A percentile compares a stretch with the other conserved stretches of the same genome.
phyloP scores from a whole-genome alignment of 2,329 filamentous ascomycete species.

The Phialophora expanda region DNA sequence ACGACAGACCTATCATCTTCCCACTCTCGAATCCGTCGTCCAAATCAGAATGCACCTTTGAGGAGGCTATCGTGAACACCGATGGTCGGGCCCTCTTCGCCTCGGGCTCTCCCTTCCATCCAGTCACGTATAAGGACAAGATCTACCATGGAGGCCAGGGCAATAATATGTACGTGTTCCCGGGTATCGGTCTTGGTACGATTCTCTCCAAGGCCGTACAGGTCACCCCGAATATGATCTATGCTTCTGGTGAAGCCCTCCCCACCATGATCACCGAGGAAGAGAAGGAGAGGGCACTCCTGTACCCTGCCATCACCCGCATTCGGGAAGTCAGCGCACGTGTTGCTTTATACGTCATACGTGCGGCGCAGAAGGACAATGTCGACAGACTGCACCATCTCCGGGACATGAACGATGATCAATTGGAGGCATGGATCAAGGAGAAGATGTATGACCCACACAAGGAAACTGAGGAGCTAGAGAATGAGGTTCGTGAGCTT shows the following conservation, averaged over 20 bases:
- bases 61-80: conserved; percentile 88
- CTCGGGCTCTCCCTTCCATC: conserved; percentile 88
- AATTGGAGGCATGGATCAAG: conserved; percentile 56
- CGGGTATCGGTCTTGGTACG: conserved; percentile 89
- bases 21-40: conserved; percentile 93
- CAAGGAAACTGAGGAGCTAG: conserved; percentile 53
- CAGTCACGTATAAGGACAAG: conserved; percentile 69
- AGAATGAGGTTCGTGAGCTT: conserved; percentile 46
- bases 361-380: conserved; percentile 80
- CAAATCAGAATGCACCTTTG: conserved; percentile 97
- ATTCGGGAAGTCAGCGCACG: conserved; percentile 87
- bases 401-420: conserved; percentile 50
- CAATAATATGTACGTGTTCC: conserved; percentile 89
- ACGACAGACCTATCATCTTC: conserved; percentile 88
- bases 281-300: conserved; percentile 80
- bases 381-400: conserved; percentile 61
- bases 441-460: conserved; percentile 57
- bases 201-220: conserved; percentile 87
- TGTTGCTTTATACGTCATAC: conserved; percentile 91
- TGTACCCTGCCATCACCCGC: conserved; percentile 89
- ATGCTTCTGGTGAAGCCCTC: conserved; percentile 84
- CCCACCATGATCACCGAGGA: conserved; percentile 77
- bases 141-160: conserved; percentile 82
- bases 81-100: conserved; percentile 92
- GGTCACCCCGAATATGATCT: conserved; percentile 95